Conservation (phyloP, 1,139 yeast genomes). For the Wickerhamomyces sp. region DNA sequence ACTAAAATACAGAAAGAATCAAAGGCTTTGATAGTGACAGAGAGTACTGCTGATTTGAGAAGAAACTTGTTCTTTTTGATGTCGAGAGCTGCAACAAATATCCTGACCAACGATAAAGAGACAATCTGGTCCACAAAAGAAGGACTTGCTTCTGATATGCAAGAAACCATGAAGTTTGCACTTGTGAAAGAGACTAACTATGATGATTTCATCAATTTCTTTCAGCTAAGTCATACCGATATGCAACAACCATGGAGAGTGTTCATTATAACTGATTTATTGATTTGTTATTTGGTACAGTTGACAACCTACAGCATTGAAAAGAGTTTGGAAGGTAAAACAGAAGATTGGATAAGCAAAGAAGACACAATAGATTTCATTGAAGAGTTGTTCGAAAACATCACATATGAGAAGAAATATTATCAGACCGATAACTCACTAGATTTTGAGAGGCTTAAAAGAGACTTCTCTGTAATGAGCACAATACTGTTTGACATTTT, state of each 20-base stretch:
- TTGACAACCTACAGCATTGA: constrained; percentile 5
- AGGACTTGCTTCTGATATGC: background rate
- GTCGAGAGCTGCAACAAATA: constrained; percentile 2
- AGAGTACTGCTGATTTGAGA: constrained; percentile 12
- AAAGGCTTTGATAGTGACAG: constrained; percentile 4
- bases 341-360: constrained; percentile 5
- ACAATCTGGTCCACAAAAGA: background rate
- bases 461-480: constrained; percentile 13
- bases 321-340: background rate
- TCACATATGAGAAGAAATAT: constrained; percentile 7
- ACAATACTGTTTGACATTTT: constrained; percentile 8
- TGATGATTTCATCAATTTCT: constrained; percentile 11
- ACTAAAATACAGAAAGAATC: background rate
- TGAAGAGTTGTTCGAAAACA: constrained; percentile 9
- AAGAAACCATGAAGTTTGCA: background rate
- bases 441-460: constrained; percentile 3
- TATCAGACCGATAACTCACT: constrained; percentile 5
- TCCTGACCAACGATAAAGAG: background rate
- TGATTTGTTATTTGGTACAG: constrained; percentile 4
- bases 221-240: constrained; percentile 4
- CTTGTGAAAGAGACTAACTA: constrained; percentile 1
- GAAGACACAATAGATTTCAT: background rate
- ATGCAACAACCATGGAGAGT: constrained; percentile 8
- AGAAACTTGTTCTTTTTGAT: constrained; percentile 12
- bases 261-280: constrained; percentile 1